Conservation (phyloP, 1,284 basidiomycete genomes). For the Ceratobasidium sp. region DNA sequence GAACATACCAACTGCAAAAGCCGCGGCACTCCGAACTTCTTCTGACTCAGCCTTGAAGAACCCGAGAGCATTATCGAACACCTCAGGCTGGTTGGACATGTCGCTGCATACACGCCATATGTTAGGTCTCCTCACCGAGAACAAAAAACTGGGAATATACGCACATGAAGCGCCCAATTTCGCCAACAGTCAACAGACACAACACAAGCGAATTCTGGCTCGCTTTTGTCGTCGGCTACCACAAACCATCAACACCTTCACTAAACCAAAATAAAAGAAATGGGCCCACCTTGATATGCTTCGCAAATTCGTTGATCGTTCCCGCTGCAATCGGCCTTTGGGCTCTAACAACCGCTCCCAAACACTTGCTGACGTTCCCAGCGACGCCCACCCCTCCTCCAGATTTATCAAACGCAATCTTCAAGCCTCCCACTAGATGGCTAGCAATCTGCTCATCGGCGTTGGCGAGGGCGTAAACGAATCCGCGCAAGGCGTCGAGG, state of each 20-base stretch:
- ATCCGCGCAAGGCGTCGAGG: conserved; percentile 82
- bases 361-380: conserved; percentile 79
- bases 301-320: conserved; percentile 82
- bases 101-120: conserved; percentile 64
- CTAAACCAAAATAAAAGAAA: not conserved
- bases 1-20: conserved; percentile 84
- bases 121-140: not conserved
- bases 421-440: conserved; percentile 77
- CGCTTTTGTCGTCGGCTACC: conserved; percentile 70
- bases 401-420: conserved; percentile 68
- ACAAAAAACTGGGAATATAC: conserved; percentile 48
- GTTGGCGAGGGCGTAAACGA: conserved; percentile 83
- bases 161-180: conserved; percentile 87
- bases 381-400: conserved; percentile 62
- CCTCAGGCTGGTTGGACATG: conserved; percentile 77
- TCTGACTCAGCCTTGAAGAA: conserved; percentile 82
- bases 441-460: conserved; percentile 84
- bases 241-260: conserved; percentile 8
- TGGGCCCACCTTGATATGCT: conserved; percentile 71
- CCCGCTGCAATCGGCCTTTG: conserved; percentile 77
- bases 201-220: conserved; percentile 75
- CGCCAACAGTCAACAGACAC: conserved; percentile 88
- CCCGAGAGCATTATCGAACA: conserved; percentile 78
- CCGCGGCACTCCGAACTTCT: conserved; percentile 86
- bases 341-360: conserved; percentile 81